Conservation (phyloP, 257 asterid genomes). For the Rhazya stricta region DNA sequence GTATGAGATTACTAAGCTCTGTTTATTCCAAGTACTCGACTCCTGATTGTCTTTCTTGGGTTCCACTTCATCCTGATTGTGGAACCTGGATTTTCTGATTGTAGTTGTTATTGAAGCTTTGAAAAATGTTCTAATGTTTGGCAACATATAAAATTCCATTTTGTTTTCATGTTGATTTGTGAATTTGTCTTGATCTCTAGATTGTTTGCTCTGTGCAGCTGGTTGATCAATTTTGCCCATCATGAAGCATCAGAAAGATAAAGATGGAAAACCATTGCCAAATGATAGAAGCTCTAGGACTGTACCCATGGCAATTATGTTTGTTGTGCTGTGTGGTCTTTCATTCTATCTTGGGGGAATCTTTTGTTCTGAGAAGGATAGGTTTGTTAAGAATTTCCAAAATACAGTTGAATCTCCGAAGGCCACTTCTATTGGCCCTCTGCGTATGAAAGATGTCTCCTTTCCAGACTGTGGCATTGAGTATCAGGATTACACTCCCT, state of each 20-base stretch:
- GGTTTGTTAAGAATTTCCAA: conserved; percentile 19
- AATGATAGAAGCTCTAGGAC: conserved; percentile 53
- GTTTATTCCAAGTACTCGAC: neutral
- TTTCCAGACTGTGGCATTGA: conserved; percentile 74
- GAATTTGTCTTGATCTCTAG: neutral
- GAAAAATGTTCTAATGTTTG: neutral
- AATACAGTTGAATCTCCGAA: conserved; percentile 31
- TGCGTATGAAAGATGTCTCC: conserved; percentile 49
- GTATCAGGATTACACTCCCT: conserved; percentile 87
- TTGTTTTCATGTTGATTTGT: neutral
- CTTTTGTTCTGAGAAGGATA: conserved; percentile 66
- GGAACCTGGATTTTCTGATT: neutral
- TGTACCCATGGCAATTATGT: conserved; percentile 56
- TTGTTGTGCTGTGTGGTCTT: conserved; percentile 76
- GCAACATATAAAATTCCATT: neutral
- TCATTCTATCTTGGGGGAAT: conserved; percentile 98
- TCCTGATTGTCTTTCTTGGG: neutral
- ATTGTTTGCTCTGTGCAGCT: conserved; percentile 32
- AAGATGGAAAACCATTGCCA: conserved; percentile 66
- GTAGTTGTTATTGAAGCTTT: neutral
- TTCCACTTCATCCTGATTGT: neutral
- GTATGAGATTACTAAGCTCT: neutral
- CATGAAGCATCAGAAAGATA: conserved; percentile 86
- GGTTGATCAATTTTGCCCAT: conserved; percentile 34
- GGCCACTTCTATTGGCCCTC: conserved; percentile 34